A percentile compares a stretch with the other conserved stretches of the same genome.
Evolutionary conservation across 192 early-diverging fungal genomes (phyloP).

Genomic region (Diversispora eburnea): DNA sequence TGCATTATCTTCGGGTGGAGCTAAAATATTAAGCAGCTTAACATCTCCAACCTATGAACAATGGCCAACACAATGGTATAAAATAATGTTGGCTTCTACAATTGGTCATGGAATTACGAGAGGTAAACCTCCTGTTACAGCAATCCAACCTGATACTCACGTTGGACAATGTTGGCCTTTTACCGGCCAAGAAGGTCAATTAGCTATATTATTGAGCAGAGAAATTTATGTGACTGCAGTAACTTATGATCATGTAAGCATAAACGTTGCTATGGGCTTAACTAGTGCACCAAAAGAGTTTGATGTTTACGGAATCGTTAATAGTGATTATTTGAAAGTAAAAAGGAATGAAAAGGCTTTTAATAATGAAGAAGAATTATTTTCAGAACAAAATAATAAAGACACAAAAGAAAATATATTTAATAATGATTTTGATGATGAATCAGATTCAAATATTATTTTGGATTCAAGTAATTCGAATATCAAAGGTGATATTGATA

Average conservation of each 20-base stretch:
- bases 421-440: neutral
- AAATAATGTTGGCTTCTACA: neutral
- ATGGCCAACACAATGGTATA: constrained; percentile 9
- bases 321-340: neutral
- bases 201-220: constrained; percentile 60
- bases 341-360: neutral
- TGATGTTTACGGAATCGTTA: constrained; percentile 56
- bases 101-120: neutral
- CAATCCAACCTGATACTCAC: constrained; percentile 44
- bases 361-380: neutral
- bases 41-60: constrained; percentile 47
- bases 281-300: constrained; percentile 61
- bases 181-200: constrained; percentile 54
- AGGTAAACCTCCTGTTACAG: constrained; percentile 27
- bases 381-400: neutral
- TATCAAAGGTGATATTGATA: neutral
- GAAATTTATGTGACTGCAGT: constrained; percentile 56
- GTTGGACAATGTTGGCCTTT: constrained; percentile 77
- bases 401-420: neutral
- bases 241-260: constrained; percentile 67
- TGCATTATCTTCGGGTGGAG: constrained; percentile 62
- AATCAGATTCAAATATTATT: constrained; percentile 3
- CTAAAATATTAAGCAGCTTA: constrained; percentile 55
- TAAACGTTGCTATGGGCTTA: constrained; percentile 51
- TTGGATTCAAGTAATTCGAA: neutral